These are phyloP conservation scores for Chlorella sp. DNA, from an alignment of 139 green algal genomes.

Conservation along the genomic window DNA sequence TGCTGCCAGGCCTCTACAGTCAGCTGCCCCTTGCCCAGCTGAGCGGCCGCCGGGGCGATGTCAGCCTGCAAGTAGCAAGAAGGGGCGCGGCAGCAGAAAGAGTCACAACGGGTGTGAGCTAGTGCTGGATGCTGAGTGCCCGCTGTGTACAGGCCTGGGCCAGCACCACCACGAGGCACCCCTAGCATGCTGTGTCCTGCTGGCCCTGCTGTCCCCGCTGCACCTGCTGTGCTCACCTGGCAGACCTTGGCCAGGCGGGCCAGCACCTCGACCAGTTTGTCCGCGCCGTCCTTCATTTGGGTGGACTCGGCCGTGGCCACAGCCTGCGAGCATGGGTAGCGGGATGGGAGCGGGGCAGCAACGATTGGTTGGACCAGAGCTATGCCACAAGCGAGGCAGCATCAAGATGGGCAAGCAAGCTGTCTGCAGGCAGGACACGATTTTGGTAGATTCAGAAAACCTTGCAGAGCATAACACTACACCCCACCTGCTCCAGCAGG, in stretches of 20 bases:
- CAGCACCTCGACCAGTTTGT: constrained; percentile 28
- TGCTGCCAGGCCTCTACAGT: constrained; percentile 6
- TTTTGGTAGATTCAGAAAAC: no score
- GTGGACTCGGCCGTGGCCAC: neutral
- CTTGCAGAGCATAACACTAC: no score
- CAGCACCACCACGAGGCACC: neutral
- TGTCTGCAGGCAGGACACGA: neutral
- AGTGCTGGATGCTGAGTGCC: no score
- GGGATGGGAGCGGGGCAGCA: neutral
- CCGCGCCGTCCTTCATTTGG: constrained; percentile 4
- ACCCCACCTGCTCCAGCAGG: constrained; percentile 24
- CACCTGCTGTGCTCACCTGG: constrained; percentile 1
- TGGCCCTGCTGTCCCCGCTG: neutral
- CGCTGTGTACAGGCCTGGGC: no score
- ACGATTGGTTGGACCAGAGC: neutral
- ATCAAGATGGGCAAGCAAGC: neutral
- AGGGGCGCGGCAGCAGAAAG: neutral
- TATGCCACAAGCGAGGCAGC: neutral
- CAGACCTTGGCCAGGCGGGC: constrained; percentile 20
- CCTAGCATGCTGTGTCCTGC: neutral
- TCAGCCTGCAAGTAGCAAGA: neutral
- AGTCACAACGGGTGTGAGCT: neutral
- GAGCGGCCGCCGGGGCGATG: neutral
- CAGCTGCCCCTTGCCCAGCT: constrained; percentile 19
- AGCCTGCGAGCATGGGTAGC: neutral